A percentile compares a stretch with the other conserved stretches of the same genome.
Conservation (phyloP, 495 filamentous ascomycete species). For the Neurospora cerealis region DNA sequence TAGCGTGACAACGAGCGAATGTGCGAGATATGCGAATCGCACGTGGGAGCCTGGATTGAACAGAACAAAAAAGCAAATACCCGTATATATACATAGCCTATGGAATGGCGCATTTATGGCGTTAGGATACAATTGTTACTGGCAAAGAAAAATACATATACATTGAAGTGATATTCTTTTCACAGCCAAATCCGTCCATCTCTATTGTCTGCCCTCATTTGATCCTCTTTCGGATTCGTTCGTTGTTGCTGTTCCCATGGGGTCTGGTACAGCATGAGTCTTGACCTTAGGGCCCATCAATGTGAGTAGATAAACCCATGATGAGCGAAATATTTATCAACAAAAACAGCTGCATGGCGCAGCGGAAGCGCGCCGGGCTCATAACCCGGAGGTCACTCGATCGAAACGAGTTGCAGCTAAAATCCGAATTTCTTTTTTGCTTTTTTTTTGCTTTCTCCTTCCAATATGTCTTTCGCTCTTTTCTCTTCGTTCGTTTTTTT, state of each 20-base stretch:
- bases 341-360: conserved; percentile 1
- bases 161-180: neutral
- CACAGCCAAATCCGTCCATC: neutral
- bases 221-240: neutral
- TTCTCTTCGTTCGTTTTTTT: neutral
- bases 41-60: too few relatives aligned
- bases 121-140: neutral
- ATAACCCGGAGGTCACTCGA: conserved; percentile 9
- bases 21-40: too few relatives aligned
- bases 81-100: neutral
- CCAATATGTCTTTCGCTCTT: neutral
- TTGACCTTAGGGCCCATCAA: too few relatives aligned
- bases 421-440: neutral
- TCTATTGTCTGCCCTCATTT: neutral
- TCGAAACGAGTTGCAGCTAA: conserved; percentile 9
- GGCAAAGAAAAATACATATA: neutral
- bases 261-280: neutral
- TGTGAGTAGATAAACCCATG: neutral
- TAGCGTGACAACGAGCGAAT: too few relatives aligned
- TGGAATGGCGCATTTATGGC: neutral
- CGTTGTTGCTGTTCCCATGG: neutral
- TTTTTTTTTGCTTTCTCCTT: neutral
- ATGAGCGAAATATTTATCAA: neutral
- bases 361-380: conserved; percentile 8
- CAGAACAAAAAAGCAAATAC: neutral